phyloP scores from a whole-genome alignment of 441 rosid genomes.

The Corymbia citriodora region DNA sequence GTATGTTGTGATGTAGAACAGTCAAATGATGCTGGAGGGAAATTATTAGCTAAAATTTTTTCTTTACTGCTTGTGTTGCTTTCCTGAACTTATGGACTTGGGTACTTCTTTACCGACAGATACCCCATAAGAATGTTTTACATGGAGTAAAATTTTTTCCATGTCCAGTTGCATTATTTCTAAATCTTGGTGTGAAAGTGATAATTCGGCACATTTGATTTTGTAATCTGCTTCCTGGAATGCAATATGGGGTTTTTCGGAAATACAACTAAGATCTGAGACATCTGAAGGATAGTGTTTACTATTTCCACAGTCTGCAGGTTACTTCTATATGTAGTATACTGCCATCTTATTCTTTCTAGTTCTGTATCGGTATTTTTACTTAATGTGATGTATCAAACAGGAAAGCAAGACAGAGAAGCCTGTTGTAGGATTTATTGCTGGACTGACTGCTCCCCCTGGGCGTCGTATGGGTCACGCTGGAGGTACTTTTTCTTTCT shows the following conservation, averaged over 20 bases:
- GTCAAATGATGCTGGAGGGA: not conserved
- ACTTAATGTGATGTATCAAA: conserved; percentile 10
- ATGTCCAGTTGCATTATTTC: not conserved
- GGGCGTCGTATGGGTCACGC: conserved; percentile 99
- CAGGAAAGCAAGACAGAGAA: conserved; percentile 96
- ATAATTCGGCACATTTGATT: not conserved
- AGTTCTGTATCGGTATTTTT: not conserved
- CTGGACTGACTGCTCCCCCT: conserved; percentile 98
- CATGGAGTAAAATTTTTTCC: not conserved
- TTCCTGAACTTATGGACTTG: not conserved
- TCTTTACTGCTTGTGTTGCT: not conserved
- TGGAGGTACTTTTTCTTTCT: conserved; percentile 55
- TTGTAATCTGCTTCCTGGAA: not conserved
- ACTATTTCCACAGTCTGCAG: not conserved
- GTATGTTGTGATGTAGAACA: not conserved
- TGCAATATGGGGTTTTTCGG: not conserved
- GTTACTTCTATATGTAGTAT: not conserved
- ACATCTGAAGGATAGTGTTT: not conserved
- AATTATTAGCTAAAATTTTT: not conserved
- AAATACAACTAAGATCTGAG: not conserved
- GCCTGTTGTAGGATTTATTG: conserved; percentile 95
- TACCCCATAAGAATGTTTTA: not conserved
- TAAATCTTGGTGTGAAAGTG: not conserved
- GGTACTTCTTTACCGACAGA: not conserved
- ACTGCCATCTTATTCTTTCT: not conserved